These are phyloP conservation scores for Choiromyces venosus DNA, from an alignment of 495 filamentous ascomycete species.

Conservation along the genomic window DNA sequence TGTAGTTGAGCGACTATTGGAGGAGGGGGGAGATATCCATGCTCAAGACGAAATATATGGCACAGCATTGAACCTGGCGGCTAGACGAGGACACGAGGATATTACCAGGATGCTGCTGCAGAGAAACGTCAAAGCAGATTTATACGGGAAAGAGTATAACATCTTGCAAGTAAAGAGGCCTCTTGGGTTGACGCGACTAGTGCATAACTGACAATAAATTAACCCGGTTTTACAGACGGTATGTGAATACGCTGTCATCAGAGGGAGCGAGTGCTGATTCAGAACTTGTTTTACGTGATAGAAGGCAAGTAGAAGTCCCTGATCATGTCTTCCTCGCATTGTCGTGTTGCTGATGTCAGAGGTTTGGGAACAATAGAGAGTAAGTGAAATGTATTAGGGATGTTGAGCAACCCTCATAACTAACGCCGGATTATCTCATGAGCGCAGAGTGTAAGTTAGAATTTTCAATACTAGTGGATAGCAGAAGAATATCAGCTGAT, in stretches of 20 bases:
- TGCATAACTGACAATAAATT: background rate
- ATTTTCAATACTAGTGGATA: no score
- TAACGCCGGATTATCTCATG: no score
- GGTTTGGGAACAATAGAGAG: no score
- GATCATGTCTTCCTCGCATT: accelerated
- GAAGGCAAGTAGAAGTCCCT: background rate
- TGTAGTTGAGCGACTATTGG: background rate
- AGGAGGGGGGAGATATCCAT: background rate
- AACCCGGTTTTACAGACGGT: background rate
- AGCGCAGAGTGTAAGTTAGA: no score
- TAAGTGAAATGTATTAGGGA: no score
- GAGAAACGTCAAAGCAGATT: background rate
- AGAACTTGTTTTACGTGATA: background rate
- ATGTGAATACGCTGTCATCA: background rate
- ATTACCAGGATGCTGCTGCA: background rate
- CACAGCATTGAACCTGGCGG: background rate
- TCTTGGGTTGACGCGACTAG: background rate
- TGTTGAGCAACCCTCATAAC: no score
- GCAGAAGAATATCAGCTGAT: no score
- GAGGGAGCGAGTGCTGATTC: background rate
- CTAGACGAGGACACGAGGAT: background rate
- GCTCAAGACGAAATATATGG: background rate
- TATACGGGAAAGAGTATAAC: background rate
- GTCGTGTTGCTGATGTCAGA: no score
- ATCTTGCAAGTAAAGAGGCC: background rate